Evolutionary conservation across 2,329 filamentous ascomycete genomes (phyloP), one percentile per base, ranked within the genome.

Genomic region (Pyrenochaeta sp.): DNA sequence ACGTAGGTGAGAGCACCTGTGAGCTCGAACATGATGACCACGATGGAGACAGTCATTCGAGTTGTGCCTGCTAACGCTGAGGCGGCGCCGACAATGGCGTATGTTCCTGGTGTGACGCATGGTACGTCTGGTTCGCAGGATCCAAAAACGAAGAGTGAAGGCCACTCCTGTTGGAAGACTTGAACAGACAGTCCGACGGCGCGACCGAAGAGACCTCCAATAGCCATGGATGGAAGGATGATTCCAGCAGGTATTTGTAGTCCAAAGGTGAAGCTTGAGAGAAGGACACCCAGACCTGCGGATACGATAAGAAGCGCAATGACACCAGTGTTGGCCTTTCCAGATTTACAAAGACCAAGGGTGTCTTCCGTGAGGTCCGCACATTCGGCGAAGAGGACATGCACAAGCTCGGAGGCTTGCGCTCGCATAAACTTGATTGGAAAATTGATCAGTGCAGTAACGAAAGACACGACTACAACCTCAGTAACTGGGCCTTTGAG

Each of bases 1-100:
- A 99, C 93, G 67, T 97, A 97, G 1, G 91, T 96, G 19, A 99
- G 81, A 1, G 94, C 94, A 38, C 94, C 94, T 0, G 94, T 99
- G 42, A 99, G 85, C 76, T 99, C 94, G 65, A 99, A 99, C 88
- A 96, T 96, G 74, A 99, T 99, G 63, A 97, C 94, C 4, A 99
- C 93, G 56, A 99, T 96, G 9, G 92, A 96, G 8, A 96, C 91
- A 0, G 94, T 99, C 86, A 99, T 95, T 57, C 93, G 85, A 13
- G 93, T 97, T 23, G 95, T 90, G 34, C 94, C 94, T 5, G 89
- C 90, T 2, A 99, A 83, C n/a, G 93, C 90, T 3, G 94, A 92
- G 0, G 94, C 93, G 1, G 94, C 94, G 22, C 94, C 94, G 50
- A 99, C 88, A 61, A 99, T 96, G 51, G 94, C 94, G 67, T 99